A percentile compares a stretch with the other conserved stretches of the same genome.
Evolutionary conservation across 2,329 filamentous ascomycete species (phyloP).

Genomic region (Allantophomopsis cytisporea): DNA sequence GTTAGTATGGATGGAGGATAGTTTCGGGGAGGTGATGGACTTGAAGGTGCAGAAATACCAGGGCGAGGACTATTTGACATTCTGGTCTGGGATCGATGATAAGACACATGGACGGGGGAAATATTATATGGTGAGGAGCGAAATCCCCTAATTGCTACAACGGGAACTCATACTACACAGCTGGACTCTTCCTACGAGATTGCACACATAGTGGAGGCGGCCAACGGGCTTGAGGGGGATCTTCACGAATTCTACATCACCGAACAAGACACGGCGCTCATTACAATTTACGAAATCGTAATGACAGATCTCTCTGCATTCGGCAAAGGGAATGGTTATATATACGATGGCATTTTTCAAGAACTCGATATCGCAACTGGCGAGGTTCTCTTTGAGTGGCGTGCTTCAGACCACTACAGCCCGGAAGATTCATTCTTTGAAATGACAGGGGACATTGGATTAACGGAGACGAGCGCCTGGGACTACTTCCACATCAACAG

Average conservation of each 20-base stretch:
- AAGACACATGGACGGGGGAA: conserved; percentile 29
- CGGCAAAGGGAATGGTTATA: conserved; percentile 13
- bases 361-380: conserved; percentile 37
- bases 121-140: conserved; percentile 27
- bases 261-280: conserved; percentile 23
- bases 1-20: conserved; percentile 27
- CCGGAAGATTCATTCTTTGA: too few relatives aligned
- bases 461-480: conserved; percentile 18
- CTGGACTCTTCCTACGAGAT: conserved; percentile 17
- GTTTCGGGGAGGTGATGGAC: conserved; percentile 26
- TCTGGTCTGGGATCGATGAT: conserved; percentile 32
- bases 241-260: conserved; percentile 31
- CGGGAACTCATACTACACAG: conserved; percentile 3
- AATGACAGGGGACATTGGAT: too few relatives aligned
- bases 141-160: too few relatives aligned
- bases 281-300: conserved; percentile 24
- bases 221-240: conserved; percentile 23
- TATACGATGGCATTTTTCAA: conserved; percentile 26
- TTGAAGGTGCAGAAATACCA: conserved; percentile 28
- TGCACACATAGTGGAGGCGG: conserved; percentile 22
- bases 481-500: conserved; percentile 44
- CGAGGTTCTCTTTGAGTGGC: conserved; percentile 34
- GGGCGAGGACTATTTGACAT: conserved; percentile 29
- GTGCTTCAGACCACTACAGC: conserved; percentile 22
- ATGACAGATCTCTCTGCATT: conserved; percentile 22